These are phyloP conservation scores for Helianthus tuberosus DNA, from an alignment of 129 eudicot genomes.

Conservation along the genomic window DNA sequence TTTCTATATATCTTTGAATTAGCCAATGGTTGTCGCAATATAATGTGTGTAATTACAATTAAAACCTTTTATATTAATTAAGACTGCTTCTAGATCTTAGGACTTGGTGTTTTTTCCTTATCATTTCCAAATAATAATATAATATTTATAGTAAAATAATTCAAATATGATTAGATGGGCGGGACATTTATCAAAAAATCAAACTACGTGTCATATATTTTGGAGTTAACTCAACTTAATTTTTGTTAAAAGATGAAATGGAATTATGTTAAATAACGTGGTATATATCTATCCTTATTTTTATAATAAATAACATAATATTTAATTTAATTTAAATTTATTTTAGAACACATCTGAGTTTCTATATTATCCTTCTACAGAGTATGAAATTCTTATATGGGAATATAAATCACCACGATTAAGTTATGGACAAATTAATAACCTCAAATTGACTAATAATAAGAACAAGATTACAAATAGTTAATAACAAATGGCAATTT, in stretches of 20 bases:
- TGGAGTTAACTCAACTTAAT: too few relatives aligned
- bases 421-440: neutral
- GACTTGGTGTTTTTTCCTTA: neutral
- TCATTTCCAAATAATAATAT: neutral
- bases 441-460: neutral
- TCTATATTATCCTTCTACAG: too few relatives aligned
- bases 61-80: neutral
- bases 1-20: neutral
- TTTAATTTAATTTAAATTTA: too few relatives aligned
- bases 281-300: too few relatives aligned
- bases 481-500: neutral
- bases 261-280: too few relatives aligned
- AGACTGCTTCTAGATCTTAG: neutral
- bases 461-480: neutral
- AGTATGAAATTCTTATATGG: too few relatives aligned
- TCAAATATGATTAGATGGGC: neutral
- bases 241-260: too few relatives aligned
- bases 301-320: too few relatives aligned
- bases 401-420: neutral
- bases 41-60: neutral
- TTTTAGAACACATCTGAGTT: too few relatives aligned
- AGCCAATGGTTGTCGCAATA: neutral
- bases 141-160: neutral
- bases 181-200: neutral
- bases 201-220: too few relatives aligned